phyloP scores from a whole-genome alignment of 768 basidiomycete genomes.

The Macrolepiota albuminosa region DNA sequence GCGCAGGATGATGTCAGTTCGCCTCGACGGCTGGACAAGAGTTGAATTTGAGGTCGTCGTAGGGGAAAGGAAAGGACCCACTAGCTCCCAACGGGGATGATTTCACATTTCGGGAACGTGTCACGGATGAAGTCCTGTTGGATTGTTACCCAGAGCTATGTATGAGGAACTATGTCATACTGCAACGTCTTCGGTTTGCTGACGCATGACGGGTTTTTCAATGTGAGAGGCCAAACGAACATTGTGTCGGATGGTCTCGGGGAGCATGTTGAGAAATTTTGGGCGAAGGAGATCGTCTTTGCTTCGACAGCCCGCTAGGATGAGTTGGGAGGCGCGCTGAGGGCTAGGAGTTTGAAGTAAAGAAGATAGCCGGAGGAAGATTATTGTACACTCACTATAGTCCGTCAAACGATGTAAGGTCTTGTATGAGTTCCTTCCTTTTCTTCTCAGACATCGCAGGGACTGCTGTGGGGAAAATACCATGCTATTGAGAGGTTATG shows the following conservation, averaged over 20 bases:
- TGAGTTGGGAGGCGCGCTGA: constrained; percentile 35
- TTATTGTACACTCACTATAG: background rate
- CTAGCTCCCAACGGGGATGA: constrained; percentile 53
- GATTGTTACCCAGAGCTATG: background rate
- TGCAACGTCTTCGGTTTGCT: constrained; percentile 40
- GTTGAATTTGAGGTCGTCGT: background rate
- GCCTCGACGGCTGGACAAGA: constrained; percentile 42
- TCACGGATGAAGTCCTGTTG: constrained; percentile 45
- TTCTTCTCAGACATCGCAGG: background rate
- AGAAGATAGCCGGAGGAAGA: background rate
- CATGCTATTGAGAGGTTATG: background rate
- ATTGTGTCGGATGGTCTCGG: constrained; percentile 29
- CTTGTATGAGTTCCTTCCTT: background rate
- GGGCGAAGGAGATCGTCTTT: constrained; percentile 36
- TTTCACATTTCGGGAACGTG: constrained; percentile 43
- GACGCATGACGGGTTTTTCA: constrained; percentile 27
- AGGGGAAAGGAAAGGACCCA: constrained; percentile 26
- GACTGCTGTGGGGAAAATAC: background rate
- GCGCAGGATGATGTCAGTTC: constrained; percentile 29
- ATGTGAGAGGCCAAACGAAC: constrained; percentile 38
- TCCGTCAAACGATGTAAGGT: background rate
- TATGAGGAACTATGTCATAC: constrained; percentile 21
- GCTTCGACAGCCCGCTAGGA: constrained; percentile 44
- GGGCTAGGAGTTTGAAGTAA: constrained; percentile 20
- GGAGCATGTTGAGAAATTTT: constrained; percentile 34